Evolutionary conservation across 2,329 filamentous ascomycete species (phyloP).

Genomic region (Alternaria incomplexa): DNA sequence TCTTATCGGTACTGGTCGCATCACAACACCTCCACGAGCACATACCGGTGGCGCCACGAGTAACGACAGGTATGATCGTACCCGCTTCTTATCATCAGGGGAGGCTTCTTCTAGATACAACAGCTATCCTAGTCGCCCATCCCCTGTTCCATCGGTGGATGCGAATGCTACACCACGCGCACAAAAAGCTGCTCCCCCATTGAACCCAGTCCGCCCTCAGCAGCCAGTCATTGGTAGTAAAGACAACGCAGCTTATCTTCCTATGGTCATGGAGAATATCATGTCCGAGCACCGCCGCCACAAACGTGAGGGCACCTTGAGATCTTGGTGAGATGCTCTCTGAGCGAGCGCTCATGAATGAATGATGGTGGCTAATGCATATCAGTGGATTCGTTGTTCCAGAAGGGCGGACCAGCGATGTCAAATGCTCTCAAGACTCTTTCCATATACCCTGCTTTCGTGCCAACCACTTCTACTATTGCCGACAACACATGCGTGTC

Average conservation of each 20-base stretch:
- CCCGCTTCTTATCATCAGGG: not conserved
- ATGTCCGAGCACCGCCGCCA: not conserved
- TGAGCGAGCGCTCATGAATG: not conserved
- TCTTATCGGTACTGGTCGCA: not conserved
- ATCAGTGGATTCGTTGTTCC: not conserved
- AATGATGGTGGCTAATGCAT: not conserved
- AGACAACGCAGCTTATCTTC: slow-evolving; percentile 8
- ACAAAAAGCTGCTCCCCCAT: not conserved
- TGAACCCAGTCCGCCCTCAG: not conserved
- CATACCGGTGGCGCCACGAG: not conserved
- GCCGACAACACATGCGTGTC: slow-evolving; percentile 5
- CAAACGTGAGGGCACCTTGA: not conserved
- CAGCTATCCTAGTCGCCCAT: not conserved
- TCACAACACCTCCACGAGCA: not conserved
- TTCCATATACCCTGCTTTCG: slow-evolving; percentile 9
- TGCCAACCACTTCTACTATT: slow-evolving; percentile 8
- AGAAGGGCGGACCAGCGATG: not conserved
- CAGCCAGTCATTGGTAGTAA: not conserved
- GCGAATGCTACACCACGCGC: not conserved
- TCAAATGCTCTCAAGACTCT: not conserved
- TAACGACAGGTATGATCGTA: not conserved
- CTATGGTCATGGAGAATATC: slow-evolving; percentile 10
- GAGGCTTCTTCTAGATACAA: not conserved
- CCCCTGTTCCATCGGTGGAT: not conserved
- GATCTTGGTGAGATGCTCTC: slow-evolving; percentile 1